phyloP scores from a whole-genome alignment of 1,284 basidiomycete species.

The Puccinia polysora region DNA sequence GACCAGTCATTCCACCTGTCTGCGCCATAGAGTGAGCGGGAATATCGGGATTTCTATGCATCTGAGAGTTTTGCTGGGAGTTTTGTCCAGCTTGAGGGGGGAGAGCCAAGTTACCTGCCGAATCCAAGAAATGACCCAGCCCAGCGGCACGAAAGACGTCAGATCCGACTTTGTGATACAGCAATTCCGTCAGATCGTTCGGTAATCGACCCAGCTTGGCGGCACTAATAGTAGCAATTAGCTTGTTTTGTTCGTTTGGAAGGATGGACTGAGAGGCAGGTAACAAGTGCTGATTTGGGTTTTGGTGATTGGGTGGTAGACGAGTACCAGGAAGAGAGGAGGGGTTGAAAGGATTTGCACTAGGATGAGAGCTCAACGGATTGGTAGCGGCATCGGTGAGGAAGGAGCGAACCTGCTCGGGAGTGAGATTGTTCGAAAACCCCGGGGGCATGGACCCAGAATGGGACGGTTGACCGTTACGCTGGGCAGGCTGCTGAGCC shows the following conservation, averaged over 20 bases:
- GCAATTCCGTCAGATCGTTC: conserved; percentile 14
- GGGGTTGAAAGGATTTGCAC: conserved; percentile 11
- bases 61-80: conserved; percentile 3
- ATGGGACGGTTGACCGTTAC: conserved; percentile 5
- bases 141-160: conserved; percentile 27
- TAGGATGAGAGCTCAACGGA: conserved; percentile 3
- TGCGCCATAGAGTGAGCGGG: neutral
- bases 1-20: conserved; percentile 9
- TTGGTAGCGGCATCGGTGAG: conserved; percentile 13
- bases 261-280: neutral
- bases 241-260: conserved; percentile 5
- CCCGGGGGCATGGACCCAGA: conserved; percentile 9
- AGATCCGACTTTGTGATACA: conserved; percentile 33
- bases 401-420: conserved; percentile 31
- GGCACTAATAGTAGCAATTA: conserved; percentile 30
- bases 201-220: conserved; percentile 22
- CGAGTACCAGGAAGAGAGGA: conserved; percentile 14
- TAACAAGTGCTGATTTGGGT: conserved; percentile 3
- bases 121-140: conserved; percentile 27
- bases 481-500: conserved; percentile 11
- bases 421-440: conserved; percentile 15
- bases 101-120: conserved; percentile 19
- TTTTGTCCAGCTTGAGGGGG: conserved; percentile 15
- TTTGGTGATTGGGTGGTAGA: conserved; percentile 19
- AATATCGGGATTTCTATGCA: neutral